These are phyloP conservation scores for Cystobasidiopsis lactophilus DNA, from an alignment of 768 basidiomycete genomes.

Conservation along the genomic window DNA sequence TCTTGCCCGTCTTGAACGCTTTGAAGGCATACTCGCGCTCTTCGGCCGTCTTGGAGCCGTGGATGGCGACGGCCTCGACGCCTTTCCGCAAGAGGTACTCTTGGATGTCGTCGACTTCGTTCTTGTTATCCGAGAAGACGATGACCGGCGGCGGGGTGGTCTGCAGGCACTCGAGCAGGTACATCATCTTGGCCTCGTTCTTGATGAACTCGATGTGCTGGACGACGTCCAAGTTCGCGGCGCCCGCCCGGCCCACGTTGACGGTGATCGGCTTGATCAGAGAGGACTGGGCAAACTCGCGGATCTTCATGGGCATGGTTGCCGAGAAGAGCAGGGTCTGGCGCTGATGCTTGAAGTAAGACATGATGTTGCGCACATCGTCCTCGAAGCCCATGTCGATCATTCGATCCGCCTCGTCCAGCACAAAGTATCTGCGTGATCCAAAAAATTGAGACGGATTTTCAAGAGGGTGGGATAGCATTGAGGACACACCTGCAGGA, in stretches of 20 bases:
- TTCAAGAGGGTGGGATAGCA: neutral
- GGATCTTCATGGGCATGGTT: constrained; percentile 96
- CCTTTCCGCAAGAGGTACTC: constrained; percentile 92
- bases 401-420: constrained; percentile 99
- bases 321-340: constrained; percentile 95
- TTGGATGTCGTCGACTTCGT: constrained; percentile 99
- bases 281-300: constrained; percentile 92
- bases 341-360: constrained; percentile 93
- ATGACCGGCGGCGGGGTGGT: constrained; percentile 97
- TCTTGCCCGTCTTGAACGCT: constrained; percentile 87
- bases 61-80: constrained; percentile 94
- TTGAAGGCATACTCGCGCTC: constrained; percentile 98
- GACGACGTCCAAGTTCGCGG: constrained; percentile 86
- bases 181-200: constrained; percentile 99
- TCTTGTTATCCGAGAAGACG: constrained; percentile 96
- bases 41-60: constrained; percentile 93
- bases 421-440: constrained; percentile 40
- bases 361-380: constrained; percentile 96
- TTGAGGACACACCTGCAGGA: constrained; percentile 49
- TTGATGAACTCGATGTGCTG: constrained; percentile 96
- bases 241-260: constrained; percentile 93
- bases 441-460: neutral
- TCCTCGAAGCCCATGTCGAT: constrained; percentile 98
- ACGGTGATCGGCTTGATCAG: constrained; percentile 85
- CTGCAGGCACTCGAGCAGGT: constrained; percentile 85